Evolutionary conservation across 192 early-diverging fungal genomes (phyloP).

Genomic region (Phycomyces nitens): DNA sequence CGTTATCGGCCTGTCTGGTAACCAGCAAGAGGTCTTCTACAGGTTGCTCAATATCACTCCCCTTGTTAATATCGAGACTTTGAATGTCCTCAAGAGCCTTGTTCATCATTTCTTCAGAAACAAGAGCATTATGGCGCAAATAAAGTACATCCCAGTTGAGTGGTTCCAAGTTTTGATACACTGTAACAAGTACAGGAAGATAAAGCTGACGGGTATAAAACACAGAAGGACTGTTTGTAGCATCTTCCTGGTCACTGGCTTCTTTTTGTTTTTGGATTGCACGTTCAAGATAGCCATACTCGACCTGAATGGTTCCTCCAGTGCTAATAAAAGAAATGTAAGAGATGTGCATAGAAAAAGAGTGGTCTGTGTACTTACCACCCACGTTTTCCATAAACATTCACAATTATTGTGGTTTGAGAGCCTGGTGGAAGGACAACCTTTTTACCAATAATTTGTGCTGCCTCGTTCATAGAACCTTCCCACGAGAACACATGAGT

Average conservation of each 20-base stretch:
- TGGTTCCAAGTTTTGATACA: slow-evolving; percentile 57
- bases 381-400: slow-evolving; percentile 69
- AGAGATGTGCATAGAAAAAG: background rate
- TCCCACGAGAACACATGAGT: slow-evolving; percentile 55
- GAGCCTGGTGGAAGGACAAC: slow-evolving; percentile 54
- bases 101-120: background rate
- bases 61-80: background rate
- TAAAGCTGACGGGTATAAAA: slow-evolving; percentile 67
- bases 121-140: slow-evolving; percentile 27
- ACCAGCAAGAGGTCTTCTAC: slow-evolving; percentile 14
- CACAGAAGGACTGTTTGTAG: background rate
- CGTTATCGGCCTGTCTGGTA: slow-evolving; percentile 15
- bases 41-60: slow-evolving; percentile 8
- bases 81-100: background rate
- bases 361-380: slow-evolving; percentile 12
- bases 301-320: slow-evolving; percentile 64
- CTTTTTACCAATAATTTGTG: slow-evolving; percentile 19
- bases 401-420: slow-evolving; percentile 50
- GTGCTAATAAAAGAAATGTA: slow-evolving; percentile 39
- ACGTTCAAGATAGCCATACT: slow-evolving; percentile 59
- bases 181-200: slow-evolving; percentile 68
- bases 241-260: background rate
- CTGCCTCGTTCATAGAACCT: slow-evolving; percentile 25
- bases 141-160: slow-evolving; percentile 66
- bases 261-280: slow-evolving; percentile 21